Evolutionary conservation across 495 filamentous ascomycete species (phyloP).

Genomic region (Darksidea phi): DNA sequence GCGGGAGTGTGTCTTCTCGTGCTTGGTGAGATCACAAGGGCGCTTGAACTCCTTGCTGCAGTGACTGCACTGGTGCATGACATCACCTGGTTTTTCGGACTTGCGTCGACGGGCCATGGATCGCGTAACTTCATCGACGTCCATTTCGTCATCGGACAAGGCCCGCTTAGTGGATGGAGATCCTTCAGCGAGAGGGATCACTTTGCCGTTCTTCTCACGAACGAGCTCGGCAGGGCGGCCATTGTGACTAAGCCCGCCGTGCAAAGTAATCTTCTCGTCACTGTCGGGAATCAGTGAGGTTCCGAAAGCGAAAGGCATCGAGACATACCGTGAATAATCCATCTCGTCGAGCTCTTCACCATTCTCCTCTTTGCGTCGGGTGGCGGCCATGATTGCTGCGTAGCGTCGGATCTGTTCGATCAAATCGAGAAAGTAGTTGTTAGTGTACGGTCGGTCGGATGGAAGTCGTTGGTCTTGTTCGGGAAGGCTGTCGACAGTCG

Average conservation of each 20-base stretch:
- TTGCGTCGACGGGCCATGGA: conserved; percentile 92
- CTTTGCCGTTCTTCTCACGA: conserved; percentile 67
- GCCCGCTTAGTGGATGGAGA: conserved; percentile 36
- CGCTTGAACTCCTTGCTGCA: conserved; percentile 92
- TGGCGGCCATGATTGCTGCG: conserved; percentile 53
- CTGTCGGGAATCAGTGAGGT: conserved; percentile 40
- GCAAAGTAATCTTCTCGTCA: conserved; percentile 66
- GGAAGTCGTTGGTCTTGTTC: conserved; percentile 78
- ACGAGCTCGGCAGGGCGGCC: conserved; percentile 77
- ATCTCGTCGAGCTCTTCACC: conserved; percentile 44
- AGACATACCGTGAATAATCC: conserved; percentile 46
- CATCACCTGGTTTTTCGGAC: conserved; percentile 53
- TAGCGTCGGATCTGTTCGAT: conserved; percentile 65
- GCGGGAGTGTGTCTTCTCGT: conserved; percentile 94
- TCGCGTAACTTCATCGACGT: conserved; percentile 73
- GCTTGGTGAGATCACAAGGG: conserved; percentile 89
- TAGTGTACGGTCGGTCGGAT: conserved; percentile 82
- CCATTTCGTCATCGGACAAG: conserved; percentile 38
- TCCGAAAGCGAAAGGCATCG: not conserved
- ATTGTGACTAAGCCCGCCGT: conserved; percentile 73
- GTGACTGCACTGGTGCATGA: conserved; percentile 42
- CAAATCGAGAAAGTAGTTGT: conserved; percentile 91
- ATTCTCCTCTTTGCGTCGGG: conserved; percentile 46
- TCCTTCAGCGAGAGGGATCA: conserved; percentile 63
- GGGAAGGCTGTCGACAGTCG: conserved; percentile 73